phyloP scores from a whole-genome alignment of 2,329 filamentous ascomycete genomes.

The Neofusicoccum parvum region DNA sequence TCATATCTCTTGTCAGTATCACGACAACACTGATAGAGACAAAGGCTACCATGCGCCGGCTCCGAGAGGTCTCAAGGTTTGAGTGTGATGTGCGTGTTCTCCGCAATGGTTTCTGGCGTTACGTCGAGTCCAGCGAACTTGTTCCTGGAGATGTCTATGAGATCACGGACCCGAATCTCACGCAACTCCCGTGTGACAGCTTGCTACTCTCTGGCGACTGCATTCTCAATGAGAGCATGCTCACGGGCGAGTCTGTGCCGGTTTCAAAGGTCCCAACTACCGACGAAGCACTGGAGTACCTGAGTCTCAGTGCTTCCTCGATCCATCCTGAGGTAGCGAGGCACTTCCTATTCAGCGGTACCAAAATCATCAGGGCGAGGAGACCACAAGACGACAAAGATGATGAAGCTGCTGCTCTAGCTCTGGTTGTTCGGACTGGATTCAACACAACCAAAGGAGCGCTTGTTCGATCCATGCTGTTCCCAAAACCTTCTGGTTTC shows the following conservation, averaged over 20 bases:
- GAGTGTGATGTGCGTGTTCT: slow-evolving; percentile 94
- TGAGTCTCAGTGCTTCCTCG: slow-evolving; percentile 79
- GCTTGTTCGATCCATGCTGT: slow-evolving; percentile 94
- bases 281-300: slow-evolving; percentile 72
- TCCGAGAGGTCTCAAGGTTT: slow-evolving; percentile 90
- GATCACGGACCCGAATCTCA: slow-evolving; percentile 86
- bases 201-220: slow-evolving; percentile 90
- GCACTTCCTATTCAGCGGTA: slow-evolving; percentile 92
- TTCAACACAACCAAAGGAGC: slow-evolving; percentile 98
- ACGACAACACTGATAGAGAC: slow-evolving; percentile 88
- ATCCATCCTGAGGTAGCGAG: slow-evolving; percentile 81
- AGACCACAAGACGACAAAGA: slow-evolving; percentile 83
- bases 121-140: slow-evolving; percentile 81
- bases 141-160: slow-evolving; percentile 97
- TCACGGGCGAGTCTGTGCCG: slow-evolving; percentile 94
- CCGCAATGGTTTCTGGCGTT: slow-evolving; percentile 93
- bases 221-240: slow-evolving; percentile 99
- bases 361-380: slow-evolving; percentile 88
- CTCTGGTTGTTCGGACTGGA: slow-evolving; percentile 88
- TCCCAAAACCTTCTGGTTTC: slow-evolving; percentile 97
- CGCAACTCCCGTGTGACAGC: slow-evolving; percentile 89
- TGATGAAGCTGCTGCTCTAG: slow-evolving; percentile 87
- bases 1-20: slow-evolving; percentile 93
- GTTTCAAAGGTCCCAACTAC: slow-evolving; percentile 88
- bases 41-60: slow-evolving; percentile 83